Percentiles rank a stretch among this genome's conserved stretches.
phyloP scores from a whole-genome alignment of 441 rosid species.

The Jatropha multifida region DNA sequence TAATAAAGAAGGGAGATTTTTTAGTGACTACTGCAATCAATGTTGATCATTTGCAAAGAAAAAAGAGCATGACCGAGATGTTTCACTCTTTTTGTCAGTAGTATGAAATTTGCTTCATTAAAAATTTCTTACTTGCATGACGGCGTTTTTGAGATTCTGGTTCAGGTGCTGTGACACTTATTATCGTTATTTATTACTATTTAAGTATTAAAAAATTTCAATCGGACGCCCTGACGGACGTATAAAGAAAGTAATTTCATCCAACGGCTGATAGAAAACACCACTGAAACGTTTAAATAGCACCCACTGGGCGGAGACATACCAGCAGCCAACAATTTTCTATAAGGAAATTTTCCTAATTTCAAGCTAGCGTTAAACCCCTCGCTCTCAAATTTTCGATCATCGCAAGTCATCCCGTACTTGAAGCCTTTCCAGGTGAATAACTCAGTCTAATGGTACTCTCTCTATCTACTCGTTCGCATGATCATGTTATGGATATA shows the following conservation, averaged over 20 bases:
- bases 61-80: too few relatives aligned
- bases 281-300: background rate
- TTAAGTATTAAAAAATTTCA: background rate
- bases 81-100: too few relatives aligned
- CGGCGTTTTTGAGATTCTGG: too few relatives aligned
- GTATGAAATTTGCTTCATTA: too few relatives aligned
- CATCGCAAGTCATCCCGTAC: background rate
- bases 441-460: background rate
- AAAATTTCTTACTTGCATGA: too few relatives aligned
- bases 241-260: background rate
- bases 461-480: background rate
- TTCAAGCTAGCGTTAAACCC: background rate
- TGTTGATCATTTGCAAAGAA: too few relatives aligned
- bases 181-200: too few relatives aligned
- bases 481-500: too few relatives aligned
- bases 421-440: background rate
- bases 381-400: background rate
- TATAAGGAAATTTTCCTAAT: background rate
- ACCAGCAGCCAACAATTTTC: background rate
- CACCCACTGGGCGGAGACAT: background rate
- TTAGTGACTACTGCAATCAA: too few relatives aligned
- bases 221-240: background rate
- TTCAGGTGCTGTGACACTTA: too few relatives aligned
- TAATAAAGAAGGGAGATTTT: too few relatives aligned
- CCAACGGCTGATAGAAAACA: background rate